Evolutionary conservation across 805 yeast species (phyloP).

Genomic region (Kregervanrija pseudodelftensis): DNA sequence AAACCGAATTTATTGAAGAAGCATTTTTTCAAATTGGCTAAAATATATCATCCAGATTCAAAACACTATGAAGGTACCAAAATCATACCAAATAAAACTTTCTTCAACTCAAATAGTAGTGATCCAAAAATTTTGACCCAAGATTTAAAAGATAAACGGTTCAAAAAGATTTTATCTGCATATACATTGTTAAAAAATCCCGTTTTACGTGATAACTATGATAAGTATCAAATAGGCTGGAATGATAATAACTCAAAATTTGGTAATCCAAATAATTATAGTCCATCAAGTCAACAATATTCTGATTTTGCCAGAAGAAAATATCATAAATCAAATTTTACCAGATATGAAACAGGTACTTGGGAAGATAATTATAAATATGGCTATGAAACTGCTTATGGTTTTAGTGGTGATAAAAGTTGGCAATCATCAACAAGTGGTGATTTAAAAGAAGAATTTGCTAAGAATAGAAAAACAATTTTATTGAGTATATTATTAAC

Average conservation of each 20-base stretch:
- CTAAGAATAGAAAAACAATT: slow-evolving; percentile 23
- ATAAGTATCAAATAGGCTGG: slow-evolving; percentile 42
- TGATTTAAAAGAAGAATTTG: slow-evolving; percentile 21
- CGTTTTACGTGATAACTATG: slow-evolving; percentile 36
- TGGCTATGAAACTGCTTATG: slow-evolving; percentile 17
- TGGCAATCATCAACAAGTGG: slow-evolving; percentile 23
- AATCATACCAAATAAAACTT: slow-evolving; percentile 4
- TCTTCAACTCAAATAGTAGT: slow-evolving; percentile 4
- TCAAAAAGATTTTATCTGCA: slow-evolving; percentile 51
- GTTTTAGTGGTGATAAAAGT: slow-evolving; percentile 19
- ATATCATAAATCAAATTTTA: slow-evolving; percentile 3
- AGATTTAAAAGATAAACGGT: slow-evolving; percentile 34
- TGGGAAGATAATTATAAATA: slow-evolving; percentile 25
- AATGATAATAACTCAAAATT: slow-evolving; percentile 18
- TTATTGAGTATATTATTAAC: slow-evolving; percentile 21
- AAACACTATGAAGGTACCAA: neutral
- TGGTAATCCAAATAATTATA: slow-evolving; percentile 18
- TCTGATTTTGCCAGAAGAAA: slow-evolving; percentile 4
- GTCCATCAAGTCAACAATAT: slow-evolving; percentile 13
- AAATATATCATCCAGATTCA: slow-evolving; percentile 77
- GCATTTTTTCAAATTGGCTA: slow-evolving; percentile 55
- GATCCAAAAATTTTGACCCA: slow-evolving; percentile 9
- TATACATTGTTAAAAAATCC: slow-evolving; percentile 49
- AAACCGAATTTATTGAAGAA: slow-evolving; percentile 35
- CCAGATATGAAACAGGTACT: slow-evolving; percentile 18